Conservation (phyloP, 371 early-diverging fungal genomes). For the Nematocida parisii region DNA sequence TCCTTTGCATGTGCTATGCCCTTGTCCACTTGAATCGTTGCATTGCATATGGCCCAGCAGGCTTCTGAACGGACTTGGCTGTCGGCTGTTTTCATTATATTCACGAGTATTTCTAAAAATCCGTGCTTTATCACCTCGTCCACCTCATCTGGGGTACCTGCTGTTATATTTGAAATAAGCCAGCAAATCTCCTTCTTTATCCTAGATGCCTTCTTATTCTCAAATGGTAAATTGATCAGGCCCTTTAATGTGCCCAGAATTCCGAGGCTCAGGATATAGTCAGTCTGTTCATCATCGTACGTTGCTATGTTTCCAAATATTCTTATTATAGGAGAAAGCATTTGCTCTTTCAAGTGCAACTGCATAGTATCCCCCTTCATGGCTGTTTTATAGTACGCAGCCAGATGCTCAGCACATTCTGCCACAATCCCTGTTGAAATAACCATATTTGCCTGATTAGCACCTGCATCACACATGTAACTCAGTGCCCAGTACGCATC, state of each 20-base stretch:
- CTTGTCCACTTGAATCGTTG: constrained; percentile 52
- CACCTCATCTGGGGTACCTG: constrained; percentile 90
- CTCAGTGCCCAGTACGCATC: constrained; percentile 99
- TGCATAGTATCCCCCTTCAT: constrained; percentile 11
- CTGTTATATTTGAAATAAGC: constrained; percentile 99
- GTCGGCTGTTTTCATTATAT: constrained; percentile 80
- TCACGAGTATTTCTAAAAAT: constrained; percentile 82
- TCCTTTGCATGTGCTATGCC: constrained; percentile 70
- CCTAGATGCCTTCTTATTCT: constrained; percentile 78
- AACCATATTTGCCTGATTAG: constrained; percentile 88
- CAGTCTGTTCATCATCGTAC: constrained; percentile 92
- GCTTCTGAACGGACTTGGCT: constrained; percentile 97
- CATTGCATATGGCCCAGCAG: constrained; percentile 95
- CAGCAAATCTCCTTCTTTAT: constrained; percentile 99
- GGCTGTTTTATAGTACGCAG: neutral
- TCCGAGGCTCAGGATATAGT: constrained; percentile 82
- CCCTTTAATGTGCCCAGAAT: constrained; percentile 70
- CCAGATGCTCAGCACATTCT: constrained; percentile 4
- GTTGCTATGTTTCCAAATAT: constrained; percentile 98
- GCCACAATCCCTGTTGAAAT: constrained; percentile 77
- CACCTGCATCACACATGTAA: constrained; percentile 88
- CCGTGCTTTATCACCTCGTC: constrained; percentile 84
- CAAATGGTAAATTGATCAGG: constrained; percentile 78
- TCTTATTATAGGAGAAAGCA: constrained; percentile 84
- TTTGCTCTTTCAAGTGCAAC: constrained; percentile 19